Conservation (phyloP, 2,329 filamentous ascomycete species). For the Fusarium lyarnte region DNA sequence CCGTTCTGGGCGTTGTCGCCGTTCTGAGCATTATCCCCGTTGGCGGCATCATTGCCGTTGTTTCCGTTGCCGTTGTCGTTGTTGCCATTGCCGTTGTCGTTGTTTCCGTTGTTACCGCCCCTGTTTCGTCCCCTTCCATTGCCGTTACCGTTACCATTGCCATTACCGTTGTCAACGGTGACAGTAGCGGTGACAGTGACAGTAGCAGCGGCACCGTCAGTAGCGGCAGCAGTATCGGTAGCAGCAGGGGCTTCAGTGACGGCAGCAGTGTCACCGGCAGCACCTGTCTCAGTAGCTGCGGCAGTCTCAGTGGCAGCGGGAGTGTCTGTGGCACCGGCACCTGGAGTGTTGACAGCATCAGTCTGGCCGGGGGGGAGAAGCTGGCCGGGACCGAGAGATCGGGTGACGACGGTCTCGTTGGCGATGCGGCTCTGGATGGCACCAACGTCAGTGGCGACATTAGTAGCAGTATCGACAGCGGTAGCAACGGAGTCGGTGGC, state of each 20-base stretch:
- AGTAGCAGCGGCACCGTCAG: neutral
- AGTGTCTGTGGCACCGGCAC: neutral
- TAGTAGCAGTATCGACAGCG: neutral
- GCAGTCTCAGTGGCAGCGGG: neutral
- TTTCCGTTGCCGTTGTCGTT: neutral
- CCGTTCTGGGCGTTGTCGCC: neutral
- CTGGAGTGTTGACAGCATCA: neutral
- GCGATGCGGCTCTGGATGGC: neutral
- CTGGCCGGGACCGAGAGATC: neutral
- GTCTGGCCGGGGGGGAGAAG: neutral
- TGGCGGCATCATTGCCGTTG: neutral
- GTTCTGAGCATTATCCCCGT: neutral
- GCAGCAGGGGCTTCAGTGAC: neutral
- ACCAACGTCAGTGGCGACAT: neutral
- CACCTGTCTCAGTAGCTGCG: neutral
- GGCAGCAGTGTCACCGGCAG: neutral
- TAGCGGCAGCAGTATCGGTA: neutral
- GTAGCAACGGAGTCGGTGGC: neutral
- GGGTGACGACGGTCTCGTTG: neutral
- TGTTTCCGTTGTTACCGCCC: neutral
- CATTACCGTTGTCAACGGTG: neutral
- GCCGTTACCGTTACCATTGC: neutral
- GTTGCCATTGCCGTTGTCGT: neutral
- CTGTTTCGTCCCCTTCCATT: neutral
- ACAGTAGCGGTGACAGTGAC: neutral